phyloP scores from a whole-genome alignment of 2,329 filamentous ascomycete genomes.

The Diatrype stigma region DNA sequence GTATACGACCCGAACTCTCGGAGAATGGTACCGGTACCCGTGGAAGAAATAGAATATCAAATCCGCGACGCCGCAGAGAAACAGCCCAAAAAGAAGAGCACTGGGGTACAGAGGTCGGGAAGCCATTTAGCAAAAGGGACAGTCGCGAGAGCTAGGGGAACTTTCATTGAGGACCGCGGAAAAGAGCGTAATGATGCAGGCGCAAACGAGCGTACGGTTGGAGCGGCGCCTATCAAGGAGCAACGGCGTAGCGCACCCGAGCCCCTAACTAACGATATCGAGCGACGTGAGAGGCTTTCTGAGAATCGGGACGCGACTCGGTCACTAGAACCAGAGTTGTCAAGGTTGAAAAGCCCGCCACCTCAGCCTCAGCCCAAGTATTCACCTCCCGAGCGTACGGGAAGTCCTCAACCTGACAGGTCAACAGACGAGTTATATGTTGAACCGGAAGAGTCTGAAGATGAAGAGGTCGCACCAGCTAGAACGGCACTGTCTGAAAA shows the following conservation, averaged over 20 bases:
- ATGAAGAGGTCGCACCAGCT: slow-evolving; percentile 27
- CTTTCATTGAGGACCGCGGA: slow-evolving; percentile 35
- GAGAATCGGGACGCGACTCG: not conserved
- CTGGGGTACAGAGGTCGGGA: slow-evolving; percentile 33
- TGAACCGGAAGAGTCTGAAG: slow-evolving; percentile 43
- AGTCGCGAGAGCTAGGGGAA: slow-evolving; percentile 46
- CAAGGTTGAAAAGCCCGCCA: slow-evolving; percentile 1
- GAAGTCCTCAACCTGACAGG: not conserved
- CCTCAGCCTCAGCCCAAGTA: not conserved
- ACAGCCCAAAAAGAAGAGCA: slow-evolving; percentile 35
- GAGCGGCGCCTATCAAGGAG: slow-evolving; percentile 6
- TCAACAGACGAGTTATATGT: slow-evolving; percentile 35
- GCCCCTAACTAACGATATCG: slow-evolving; percentile 13
- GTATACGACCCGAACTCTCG: slow-evolving; percentile 65
- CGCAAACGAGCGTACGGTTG: slow-evolving; percentile 12
- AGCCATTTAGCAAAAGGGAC: slow-evolving; percentile 49
- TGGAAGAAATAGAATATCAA: slow-evolving; percentile 36
- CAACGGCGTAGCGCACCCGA: slow-evolving; percentile 14
- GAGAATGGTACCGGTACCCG: slow-evolving; percentile 48
- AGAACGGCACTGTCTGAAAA: slow-evolving; percentile 12
- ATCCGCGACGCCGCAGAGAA: slow-evolving; percentile 37
- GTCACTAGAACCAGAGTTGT: not conserved
- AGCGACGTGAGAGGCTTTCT: slow-evolving; percentile 10
- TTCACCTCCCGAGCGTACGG: not conserved
- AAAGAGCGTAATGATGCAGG: slow-evolving; percentile 10